Base-by-base conservation (phyloP, 179 eudicot species). In the Carnegiea gigantea region DNA sequence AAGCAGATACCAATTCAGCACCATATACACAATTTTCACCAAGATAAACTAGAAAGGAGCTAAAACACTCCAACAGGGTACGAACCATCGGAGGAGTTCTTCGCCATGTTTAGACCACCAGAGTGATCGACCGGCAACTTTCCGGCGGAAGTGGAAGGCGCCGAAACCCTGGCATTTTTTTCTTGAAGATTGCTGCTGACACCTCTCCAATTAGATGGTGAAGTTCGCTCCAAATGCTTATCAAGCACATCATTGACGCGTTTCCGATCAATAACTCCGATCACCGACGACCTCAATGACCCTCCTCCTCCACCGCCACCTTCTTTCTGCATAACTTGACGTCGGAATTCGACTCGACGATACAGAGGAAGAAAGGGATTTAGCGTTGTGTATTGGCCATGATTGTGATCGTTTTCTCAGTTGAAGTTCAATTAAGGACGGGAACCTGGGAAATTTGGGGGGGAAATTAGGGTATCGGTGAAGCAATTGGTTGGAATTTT, bases 171-270 rank as follows among this genome's bases (percentile, higher is more conserved):
- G 59, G 80, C 85, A 77, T 90, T 91, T 80, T 84, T 90, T 17
- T 88, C 93, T 77, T 86, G 89, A 84, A 75, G 77, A 72, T 77
- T 79, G 44, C 59, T 23, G 21, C 18, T 82, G 53, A 88, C 62
- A n/a, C 84, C 89, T 62, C 93, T 86, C n/a, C 92, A 90, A 67
- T 88, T 87, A 7, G 95, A 88, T 77, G 91, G 90, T 53, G 90
- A 88, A 53, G 85, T 83, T 44, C 87, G 86, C 77, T 90, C 91
- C 54, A 90, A 78, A 77, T 89, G 93, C 84, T 92, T 92, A 77
- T 91, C 95, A 1, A 92, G 76, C 73, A 86, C 92, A 80, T 92
- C 95, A 82, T 92, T 90, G 86, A 90, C 89, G 44, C 87, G 70
- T 26, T 77, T 80, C 76, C 84, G 85, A 82, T 83, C 84, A 70